Evolutionary conservation across 768 basidiomycete species (phyloP), one percentile per base, ranked within the genome.

Genomic region (Mycena pura): DNA sequence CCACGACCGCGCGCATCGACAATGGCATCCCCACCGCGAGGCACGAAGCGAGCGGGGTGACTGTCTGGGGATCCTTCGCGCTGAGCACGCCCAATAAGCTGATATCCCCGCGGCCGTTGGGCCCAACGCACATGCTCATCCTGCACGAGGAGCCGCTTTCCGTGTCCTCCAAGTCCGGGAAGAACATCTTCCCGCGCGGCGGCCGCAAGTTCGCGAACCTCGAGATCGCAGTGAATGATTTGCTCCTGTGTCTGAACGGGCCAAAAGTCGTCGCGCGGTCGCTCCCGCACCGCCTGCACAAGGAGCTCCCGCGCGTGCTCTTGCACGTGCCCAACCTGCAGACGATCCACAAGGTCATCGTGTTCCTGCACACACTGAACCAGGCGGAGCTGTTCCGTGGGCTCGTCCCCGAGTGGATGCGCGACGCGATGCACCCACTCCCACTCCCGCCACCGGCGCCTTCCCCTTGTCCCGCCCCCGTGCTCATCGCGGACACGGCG

Each of bases 291-390:
- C 72, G 77, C 27, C 67, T 74, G 13, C 73, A 73, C 46, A 71
- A 76, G 27, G 75, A 76, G 47, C 70, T 80, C 7, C 73, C 77
- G 2, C 68, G 71, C 5, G 75, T 76, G 2, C 43, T 74, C 6
- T 46, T 79, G 64, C 59, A 52, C 10, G 75, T 77, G 8, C 77
- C 77, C 0, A 69, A 75, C 48, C 58, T 78, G 24, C 67, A 73
- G 31, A 76, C 75, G 9, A 76, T 78, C 65, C 69, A 68, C 2
- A 75, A 75, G 48, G 57, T 77, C 36, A 64, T 80, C 36, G 67
- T 76, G 11, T 80, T 74, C 52, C 54, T 80, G 3, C 79, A 80
- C 60, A 79, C 77, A 5, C 71, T 71, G 59, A 76, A 80, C 52
- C 75, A 76, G 56, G 76, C 72, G 8, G 74, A 73, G 39, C 47